Conservation (phyloP, 805 yeast species). For the Komagataella phaffii region DNA sequence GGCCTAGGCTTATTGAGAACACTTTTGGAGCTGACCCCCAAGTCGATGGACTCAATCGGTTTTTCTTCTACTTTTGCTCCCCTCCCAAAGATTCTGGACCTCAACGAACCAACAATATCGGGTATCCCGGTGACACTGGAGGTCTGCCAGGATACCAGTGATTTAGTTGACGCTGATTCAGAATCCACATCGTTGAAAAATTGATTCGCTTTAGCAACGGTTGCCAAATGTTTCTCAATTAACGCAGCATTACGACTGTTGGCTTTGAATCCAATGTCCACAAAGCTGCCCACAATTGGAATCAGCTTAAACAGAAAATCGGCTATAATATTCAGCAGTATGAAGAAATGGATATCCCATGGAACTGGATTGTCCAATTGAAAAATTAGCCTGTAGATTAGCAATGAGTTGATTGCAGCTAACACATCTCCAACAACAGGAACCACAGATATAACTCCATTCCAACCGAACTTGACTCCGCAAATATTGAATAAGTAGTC, state of each 20-base stretch:
- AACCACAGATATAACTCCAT: constrained; percentile 53
- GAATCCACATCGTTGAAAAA: not conserved
- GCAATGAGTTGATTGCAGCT: constrained; percentile 29
- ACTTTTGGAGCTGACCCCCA: not conserved
- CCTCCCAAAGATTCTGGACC: not conserved
- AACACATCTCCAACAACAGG: constrained; percentile 63
- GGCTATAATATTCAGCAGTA: constrained; percentile 47
- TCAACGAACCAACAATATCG: not conserved
- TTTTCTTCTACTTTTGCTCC: not conserved
- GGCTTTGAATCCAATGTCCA: constrained; percentile 60
- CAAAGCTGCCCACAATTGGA: constrained; percentile 65
- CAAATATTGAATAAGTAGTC: constrained; percentile 51
- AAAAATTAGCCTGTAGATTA: constrained; percentile 26
- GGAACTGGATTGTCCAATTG: constrained; percentile 58
- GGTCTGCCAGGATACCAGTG: not conserved
- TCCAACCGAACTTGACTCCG: constrained; percentile 59
- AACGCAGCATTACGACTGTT: constrained; percentile 60
- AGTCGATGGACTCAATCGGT: not conserved
- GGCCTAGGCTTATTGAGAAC: not conserved
- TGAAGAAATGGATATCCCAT: constrained; percentile 32
- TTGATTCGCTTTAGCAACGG: constrained; percentile 6
- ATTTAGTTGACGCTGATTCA: not conserved
- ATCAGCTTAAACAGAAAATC: constrained; percentile 64
- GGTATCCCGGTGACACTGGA: not conserved
- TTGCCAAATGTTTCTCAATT: constrained; percentile 39